These are phyloP conservation scores for Neoscytalidium dimidiatum DNA, from an alignment of 2,329 filamentous ascomycete genomes.

Conservation along the genomic window DNA sequence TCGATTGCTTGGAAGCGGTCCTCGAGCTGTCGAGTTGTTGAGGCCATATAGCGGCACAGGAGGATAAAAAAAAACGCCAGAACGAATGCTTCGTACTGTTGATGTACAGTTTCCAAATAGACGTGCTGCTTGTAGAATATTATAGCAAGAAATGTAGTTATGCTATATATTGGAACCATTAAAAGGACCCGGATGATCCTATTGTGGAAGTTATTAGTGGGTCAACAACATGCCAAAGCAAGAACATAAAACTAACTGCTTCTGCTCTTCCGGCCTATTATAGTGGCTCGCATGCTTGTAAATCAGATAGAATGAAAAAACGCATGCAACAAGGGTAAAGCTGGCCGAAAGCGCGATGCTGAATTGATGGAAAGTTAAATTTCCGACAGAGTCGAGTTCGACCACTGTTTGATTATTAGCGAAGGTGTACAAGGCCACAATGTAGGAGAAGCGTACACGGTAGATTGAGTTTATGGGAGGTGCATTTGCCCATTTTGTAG, in stretches of 20 bases:
- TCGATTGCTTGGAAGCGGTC: slow-evolving; percentile 69
- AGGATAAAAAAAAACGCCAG: slow-evolving; percentile 80
- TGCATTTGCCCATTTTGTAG: neutral
- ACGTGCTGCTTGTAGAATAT: slow-evolving; percentile 72
- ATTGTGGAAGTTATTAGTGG: too few relatives aligned
- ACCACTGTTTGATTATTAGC: neutral
- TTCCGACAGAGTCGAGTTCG: neutral
- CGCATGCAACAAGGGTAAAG: slow-evolving; percentile 50
- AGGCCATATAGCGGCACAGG: slow-evolving; percentile 73
- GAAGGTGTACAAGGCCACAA: neutral
- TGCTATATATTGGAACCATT: slow-evolving; percentile 77
- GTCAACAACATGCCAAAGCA: too few relatives aligned
- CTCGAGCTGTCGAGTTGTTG: slow-evolving; percentile 75
- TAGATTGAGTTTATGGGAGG: neutral
- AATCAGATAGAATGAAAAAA: slow-evolving; percentile 53
- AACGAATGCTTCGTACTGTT: slow-evolving; percentile 85
- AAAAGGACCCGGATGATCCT: slow-evolving; percentile 80
- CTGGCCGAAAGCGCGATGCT: neutral
- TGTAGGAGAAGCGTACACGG: neutral
- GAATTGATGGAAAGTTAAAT: neutral
- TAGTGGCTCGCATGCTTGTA: slow-evolving; percentile 58
- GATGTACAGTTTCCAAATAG: slow-evolving; percentile 74
- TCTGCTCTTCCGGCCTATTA: slow-evolving; percentile 56
- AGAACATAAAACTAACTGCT: slow-evolving; percentile 50
- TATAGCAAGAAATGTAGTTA: slow-evolving; percentile 69